Evolutionary conservation across 176 grass and related monocot species (phyloP), one percentile per base, ranked within the genome.

Genomic region (Zizania latifolia): DNA sequence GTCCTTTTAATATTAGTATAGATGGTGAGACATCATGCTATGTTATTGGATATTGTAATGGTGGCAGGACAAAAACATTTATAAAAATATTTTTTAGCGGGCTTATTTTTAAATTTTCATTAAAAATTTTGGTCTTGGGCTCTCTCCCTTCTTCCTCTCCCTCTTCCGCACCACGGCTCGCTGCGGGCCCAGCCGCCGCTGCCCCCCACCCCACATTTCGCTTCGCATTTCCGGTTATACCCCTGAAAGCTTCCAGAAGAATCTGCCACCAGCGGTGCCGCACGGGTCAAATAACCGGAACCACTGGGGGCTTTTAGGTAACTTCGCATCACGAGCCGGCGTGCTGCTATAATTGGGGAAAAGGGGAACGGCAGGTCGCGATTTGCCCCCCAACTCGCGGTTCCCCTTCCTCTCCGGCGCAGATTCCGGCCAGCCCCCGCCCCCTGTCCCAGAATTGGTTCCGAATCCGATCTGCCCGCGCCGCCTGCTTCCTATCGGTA

Each of bases 401-500:
- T 74, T 57, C 34, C 55, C 50, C 53, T 11, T 14, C 26, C 35
- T 28, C 76, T 58, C 51, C 78, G 58, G 71, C 64, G 58, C 12
- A 58, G 58, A 89, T 74, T 85, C 30, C 57, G 29, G 6, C 54
- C 36, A 13, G 29, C 23, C 68, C 37, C n/a, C 7, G 62, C 65
- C 2, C 26, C 6, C 12, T 62, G 22, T 68, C 36, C 65, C 68
- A 41, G 57, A 89, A 85, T 82, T 74, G 65, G 71, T 15, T 53
- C 28, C 69, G 43, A 68, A 72, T 81, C 62, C 77, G 28, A 41
- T 35, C 59, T n/a, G 7, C 27, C 68, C 65, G 70, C 31, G 21
- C 80, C 53, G 22, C 41, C 65, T 10, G 27, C 57, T 78, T 40
- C 21, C 45, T 57, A 73, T 78, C 44, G 77, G 77, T 81, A 84